Evolutionary conservation across 768 basidiomycete genomes (phyloP), one percentile per base, ranked within the genome.

Genomic region (Tulasnella calospora): DNA sequence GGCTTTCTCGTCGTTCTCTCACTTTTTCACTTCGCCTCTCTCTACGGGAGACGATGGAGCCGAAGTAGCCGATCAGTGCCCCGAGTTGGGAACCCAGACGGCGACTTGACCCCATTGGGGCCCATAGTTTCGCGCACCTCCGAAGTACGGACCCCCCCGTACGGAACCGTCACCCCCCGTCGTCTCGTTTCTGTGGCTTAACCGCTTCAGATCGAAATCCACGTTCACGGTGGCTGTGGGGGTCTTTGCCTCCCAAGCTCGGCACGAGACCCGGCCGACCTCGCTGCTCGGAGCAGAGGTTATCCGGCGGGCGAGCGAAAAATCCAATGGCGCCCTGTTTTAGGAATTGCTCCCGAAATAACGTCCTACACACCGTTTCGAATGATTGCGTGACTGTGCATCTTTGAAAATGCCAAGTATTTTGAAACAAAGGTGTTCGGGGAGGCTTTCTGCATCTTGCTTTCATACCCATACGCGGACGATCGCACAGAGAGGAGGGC

Each of bases 131-230:
- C 38, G 71, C 38, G 71, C 27, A 33, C 35, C 27, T 27, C 71
- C 33, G 71, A 47, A 15, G 10, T 21, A 73, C 46, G 38, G n/a
- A 73, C 38, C 71, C 13, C 38, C 5, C 38, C 7, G n/a, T 38
- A 41, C 71, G 40, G 51, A 55, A n/a, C n/a, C 55, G n/a, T 44
- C 71, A 17, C 36, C 71, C 71, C 80, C 70, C 72, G 61, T 19
- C 74, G 67, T 40, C n/a, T 30, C 21, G 27, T 15, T 35, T 35
- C 41, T 30, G 38, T 44, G 69, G 27, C 55, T 61, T 9, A 73
- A 38, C 17, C 70, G 5, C 38, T n/a, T 71, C 69, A 76, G 30
- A 73, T 73, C 71, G 46, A 73, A 71, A 21, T 40, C 71, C 71
- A 41, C 71, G 71, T 73, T 67, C 10, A 67, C 61, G 33, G 61